phyloP scores from a whole-genome alignment of 331 rosid genomes.

The Pyrus hybrid region DNA sequence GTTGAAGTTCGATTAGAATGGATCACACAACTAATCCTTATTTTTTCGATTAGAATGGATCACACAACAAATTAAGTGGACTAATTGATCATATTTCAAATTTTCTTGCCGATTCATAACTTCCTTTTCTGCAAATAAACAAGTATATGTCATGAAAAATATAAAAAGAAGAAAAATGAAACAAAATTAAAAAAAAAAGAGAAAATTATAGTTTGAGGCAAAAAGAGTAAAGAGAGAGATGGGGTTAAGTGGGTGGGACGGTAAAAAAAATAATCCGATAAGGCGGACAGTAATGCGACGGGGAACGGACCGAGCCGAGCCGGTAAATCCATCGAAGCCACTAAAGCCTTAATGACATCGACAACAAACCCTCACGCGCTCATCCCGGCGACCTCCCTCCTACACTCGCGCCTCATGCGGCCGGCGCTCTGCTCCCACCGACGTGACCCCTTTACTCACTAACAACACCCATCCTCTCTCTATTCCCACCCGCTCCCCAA shows the following conservation, averaged over 20 bases:
- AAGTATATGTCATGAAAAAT: too few species aligned
- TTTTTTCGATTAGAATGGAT: too few species aligned
- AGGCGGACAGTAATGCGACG: background rate
- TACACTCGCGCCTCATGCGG: slow-evolving; percentile 58
- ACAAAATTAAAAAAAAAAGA: too few species aligned
- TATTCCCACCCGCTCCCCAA: background rate
- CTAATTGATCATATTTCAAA: too few species aligned
- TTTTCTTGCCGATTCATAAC: too few species aligned
- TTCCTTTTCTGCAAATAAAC: too few species aligned
- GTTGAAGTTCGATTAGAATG: too few species aligned
- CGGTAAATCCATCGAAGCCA: slow-evolving; percentile 44
- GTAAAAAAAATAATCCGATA: background rate
- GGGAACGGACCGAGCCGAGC: slow-evolving; percentile 44
- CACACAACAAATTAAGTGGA: too few species aligned
- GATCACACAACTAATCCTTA: too few species aligned
- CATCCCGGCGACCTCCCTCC: slow-evolving; percentile 77
- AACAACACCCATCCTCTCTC: slow-evolving; percentile 6
- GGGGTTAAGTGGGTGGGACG: background rate
- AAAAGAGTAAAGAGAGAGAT: background rate
- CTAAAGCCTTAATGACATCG: slow-evolving; percentile 18
- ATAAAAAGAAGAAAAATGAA: too few species aligned
- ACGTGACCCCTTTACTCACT: slow-evolving; percentile 17
- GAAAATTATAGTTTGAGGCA: too few species aligned
- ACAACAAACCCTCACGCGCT: slow-evolving; percentile 64
- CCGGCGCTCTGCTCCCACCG: slow-evolving; percentile 56